Evolutionary conservation across 2,329 filamentous ascomycete species (phyloP).

Genomic region (Calycina herbarum): DNA sequence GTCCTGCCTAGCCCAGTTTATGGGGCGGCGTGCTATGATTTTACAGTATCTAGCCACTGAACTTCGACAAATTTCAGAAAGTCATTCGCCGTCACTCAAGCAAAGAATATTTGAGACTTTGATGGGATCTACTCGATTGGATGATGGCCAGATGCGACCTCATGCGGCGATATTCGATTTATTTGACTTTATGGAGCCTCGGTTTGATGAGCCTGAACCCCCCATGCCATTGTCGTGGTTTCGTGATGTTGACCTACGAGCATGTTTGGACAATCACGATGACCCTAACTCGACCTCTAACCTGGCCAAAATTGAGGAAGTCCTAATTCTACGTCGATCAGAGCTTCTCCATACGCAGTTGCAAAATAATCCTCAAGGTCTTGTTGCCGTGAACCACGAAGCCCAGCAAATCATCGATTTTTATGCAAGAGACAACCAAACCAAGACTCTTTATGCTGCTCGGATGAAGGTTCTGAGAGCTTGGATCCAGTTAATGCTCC

Average conservation of each 20-base stretch:
- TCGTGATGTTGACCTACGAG: slow-evolving; percentile 64
- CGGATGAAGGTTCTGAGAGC: slow-evolving; percentile 71
- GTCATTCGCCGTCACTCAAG: slow-evolving; percentile 69
- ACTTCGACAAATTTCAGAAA: slow-evolving; percentile 73
- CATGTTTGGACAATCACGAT: slow-evolving; percentile 61
- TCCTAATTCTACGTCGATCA: slow-evolving; percentile 68
- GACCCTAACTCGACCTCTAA: slow-evolving; percentile 64
- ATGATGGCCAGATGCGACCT: slow-evolving; percentile 58
- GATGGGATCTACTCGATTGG: slow-evolving; percentile 71
- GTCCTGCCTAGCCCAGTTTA: slow-evolving; percentile 57
- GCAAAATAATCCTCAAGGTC: slow-evolving; percentile 51
- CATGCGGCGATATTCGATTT: slow-evolving; percentile 85
- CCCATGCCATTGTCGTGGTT: slow-evolving; percentile 61
- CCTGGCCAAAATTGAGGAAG: slow-evolving; percentile 68
- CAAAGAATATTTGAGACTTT: slow-evolving; percentile 69
- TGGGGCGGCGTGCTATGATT: slow-evolving; percentile 73
- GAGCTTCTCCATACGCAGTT: slow-evolving; percentile 55
- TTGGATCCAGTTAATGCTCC: slow-evolving; percentile 82
- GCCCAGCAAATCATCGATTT: slow-evolving; percentile 61
- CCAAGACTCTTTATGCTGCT: slow-evolving; percentile 50
- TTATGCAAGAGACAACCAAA: slow-evolving; percentile 63
- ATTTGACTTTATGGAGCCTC: slow-evolving; percentile 82
- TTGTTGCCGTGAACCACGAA: slow-evolving; percentile 55
- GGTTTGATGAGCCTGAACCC: slow-evolving; percentile 47
- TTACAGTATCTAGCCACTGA: slow-evolving; percentile 86